phyloP scores from a whole-genome alignment of 192 early-diverging fungal species.

The Obelidium mucronatum region DNA sequence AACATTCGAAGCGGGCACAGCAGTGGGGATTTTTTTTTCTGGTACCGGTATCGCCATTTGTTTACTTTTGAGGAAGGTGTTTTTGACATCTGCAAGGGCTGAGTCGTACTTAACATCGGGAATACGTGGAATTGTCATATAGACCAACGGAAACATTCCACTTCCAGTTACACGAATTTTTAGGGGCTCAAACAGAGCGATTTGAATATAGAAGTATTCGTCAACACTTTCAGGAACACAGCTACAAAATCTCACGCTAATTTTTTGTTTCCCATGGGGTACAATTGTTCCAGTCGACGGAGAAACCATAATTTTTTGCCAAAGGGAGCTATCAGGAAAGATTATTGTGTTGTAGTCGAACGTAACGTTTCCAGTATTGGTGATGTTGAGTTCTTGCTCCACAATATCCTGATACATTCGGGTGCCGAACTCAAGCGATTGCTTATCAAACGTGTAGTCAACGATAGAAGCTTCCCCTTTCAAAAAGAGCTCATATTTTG shows the following conservation, averaged over 20 bases:
- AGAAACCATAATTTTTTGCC: conserved; percentile 47
- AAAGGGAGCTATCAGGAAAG: conserved; percentile 35
- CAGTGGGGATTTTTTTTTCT: not conserved
- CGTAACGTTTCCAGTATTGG: conserved; percentile 57
- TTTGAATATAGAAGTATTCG: conserved; percentile 61
- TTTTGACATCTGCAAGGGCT: conserved; percentile 26
- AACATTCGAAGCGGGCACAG: not conserved
- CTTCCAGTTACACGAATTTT: conserved; percentile 48
- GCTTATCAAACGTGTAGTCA: conserved; percentile 50
- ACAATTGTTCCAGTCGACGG: conserved; percentile 53
- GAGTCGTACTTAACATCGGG: conserved; percentile 41
- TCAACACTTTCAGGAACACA: conserved; percentile 55
- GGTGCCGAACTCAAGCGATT: conserved; percentile 55
- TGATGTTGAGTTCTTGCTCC: conserved; percentile 60
- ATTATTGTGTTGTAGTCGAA: conserved; percentile 58
- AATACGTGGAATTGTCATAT: conserved; percentile 44
- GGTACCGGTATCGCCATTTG: not conserved
- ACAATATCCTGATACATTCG: conserved; percentile 60
- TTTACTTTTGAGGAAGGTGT: not conserved
- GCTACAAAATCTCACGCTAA: conserved; percentile 54
- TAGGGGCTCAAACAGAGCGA: conserved; percentile 62
- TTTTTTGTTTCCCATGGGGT: conserved; percentile 47
- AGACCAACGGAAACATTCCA: conserved; percentile 51
- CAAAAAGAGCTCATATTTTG: conserved; percentile 60
- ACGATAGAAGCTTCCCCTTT: conserved; percentile 60